A percentile compares a stretch with the other conserved stretches of the same genome.
Conservation (phyloP, 169 alveolate species). For the Cyclospora cayetanensis region DNA sequence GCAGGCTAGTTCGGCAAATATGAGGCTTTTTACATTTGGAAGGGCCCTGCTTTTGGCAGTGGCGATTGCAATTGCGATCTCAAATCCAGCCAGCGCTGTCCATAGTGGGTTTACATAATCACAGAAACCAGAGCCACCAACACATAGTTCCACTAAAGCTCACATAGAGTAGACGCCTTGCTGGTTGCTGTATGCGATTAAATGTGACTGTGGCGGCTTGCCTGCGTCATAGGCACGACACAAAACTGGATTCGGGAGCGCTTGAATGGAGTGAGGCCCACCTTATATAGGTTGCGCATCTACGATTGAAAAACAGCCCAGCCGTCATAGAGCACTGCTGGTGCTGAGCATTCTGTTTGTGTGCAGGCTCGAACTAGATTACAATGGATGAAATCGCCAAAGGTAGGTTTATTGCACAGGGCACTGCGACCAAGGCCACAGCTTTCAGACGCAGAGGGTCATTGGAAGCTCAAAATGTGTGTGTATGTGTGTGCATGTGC, state of each 20-base stretch:
- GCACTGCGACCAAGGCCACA: neutral
- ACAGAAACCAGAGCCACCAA: neutral
- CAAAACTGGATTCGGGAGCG: conserved; percentile 20
- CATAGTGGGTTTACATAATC: neutral
- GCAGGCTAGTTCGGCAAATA: neutral
- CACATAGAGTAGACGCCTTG: neutral
- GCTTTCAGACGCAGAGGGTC: no score
- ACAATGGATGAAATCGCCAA: neutral
- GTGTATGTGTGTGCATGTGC: no score
- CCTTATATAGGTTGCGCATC: neutral
- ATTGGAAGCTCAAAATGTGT: no score
- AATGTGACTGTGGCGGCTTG: neutral
- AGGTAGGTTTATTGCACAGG: neutral
- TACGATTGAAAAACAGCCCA: neutral
- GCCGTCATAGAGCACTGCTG: neutral
- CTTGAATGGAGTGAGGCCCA: neutral
- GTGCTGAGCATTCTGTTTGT: neutral
- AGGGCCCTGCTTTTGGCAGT: conserved; percentile 33
- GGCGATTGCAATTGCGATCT: neutral
- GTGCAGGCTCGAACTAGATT: neutral
- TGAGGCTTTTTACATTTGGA: neutral
- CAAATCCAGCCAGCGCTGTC: neutral
- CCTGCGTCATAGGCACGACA: neutral
- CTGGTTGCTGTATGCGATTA: no score
- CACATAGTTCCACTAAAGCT: neutral